phyloP scores from a whole-genome alignment of 192 early-diverging fungal genomes.

The Umbelopsis sp. region DNA sequence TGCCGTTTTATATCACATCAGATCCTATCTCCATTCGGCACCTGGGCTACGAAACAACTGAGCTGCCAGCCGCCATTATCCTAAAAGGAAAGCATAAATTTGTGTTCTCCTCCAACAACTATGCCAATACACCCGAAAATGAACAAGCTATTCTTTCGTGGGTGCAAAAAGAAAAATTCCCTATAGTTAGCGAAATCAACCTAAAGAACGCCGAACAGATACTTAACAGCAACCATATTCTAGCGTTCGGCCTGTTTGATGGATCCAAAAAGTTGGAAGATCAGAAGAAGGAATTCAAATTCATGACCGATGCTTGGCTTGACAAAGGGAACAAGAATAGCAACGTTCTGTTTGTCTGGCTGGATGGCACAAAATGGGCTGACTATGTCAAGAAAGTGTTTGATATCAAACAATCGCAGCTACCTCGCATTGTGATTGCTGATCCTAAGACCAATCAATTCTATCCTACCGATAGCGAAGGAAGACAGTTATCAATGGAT shows the following conservation, averaged over 20 bases:
- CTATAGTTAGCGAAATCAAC: slow-evolving; percentile 65
- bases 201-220: slow-evolving; percentile 69
- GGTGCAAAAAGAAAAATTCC: slow-evolving; percentile 68
- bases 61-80: slow-evolving; percentile 55
- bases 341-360: slow-evolving; percentile 61
- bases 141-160: slow-evolving; percentile 54
- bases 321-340: slow-evolving; percentile 16
- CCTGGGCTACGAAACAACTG: slow-evolving; percentile 20
- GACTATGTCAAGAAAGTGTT: slow-evolving; percentile 62
- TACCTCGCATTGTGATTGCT: slow-evolving; percentile 27
- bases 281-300: background rate
- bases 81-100: slow-evolving; percentile 58
- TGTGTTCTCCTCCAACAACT: slow-evolving; percentile 28
- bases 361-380: slow-evolving; percentile 64
- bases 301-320: slow-evolving; percentile 17
- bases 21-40: slow-evolving; percentile 32
- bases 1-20: slow-evolving; percentile 41
- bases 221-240: slow-evolving; percentile 63
- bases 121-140: slow-evolving; percentile 29
- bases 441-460: slow-evolving; percentile 25
- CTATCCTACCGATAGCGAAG: slow-evolving; percentile 4
- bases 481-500: background rate
- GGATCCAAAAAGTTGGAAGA: slow-evolving; percentile 30
- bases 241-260: slow-evolving; percentile 70
- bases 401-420: slow-evolving; percentile 25